phyloP scores from a whole-genome alignment of 176 grass and related monocot genomes.

The Lolium multiflorum region DNA sequence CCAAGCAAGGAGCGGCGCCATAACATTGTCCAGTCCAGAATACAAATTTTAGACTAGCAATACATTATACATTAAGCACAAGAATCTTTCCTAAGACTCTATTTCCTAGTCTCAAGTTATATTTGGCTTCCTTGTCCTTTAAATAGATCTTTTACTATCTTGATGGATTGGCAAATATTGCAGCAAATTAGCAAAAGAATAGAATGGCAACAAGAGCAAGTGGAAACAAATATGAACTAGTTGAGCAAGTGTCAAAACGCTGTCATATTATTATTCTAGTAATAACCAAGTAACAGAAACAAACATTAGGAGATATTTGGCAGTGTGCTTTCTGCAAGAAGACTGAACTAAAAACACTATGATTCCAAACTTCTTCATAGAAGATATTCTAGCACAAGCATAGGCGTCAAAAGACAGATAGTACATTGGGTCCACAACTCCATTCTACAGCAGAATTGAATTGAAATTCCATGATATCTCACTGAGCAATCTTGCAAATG shows the following conservation, averaged over 20 bases:
- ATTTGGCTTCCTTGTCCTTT: too few relatives aligned
- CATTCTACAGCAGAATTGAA: not conserved
- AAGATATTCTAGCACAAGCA: conserved; percentile 30
- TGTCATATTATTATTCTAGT: not conserved
- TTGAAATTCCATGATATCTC: conserved; percentile 25
- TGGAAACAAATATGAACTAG: not conserved
- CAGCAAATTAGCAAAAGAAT: too few relatives aligned
- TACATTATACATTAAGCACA: too few relatives aligned
- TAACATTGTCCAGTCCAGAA: too few relatives aligned
- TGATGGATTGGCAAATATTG: too few relatives aligned
- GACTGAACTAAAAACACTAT: conserved; percentile 19
- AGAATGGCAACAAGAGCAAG: not conserved
- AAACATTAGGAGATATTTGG: conserved; percentile 12
- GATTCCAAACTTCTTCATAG: not conserved
- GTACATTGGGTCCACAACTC: not conserved
- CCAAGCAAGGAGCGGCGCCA: too few relatives aligned
- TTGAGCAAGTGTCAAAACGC: conserved; percentile 24
- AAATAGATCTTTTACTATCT: not conserved
- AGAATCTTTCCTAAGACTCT: too few relatives aligned
- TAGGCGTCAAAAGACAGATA: not conserved
- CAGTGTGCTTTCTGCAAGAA: not conserved
- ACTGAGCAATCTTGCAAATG: conserved; percentile 82
- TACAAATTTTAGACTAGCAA: too few relatives aligned
- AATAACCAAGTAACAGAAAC: conserved; percentile 28
- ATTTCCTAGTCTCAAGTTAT: too few relatives aligned